Base-by-base conservation (phyloP, 495 filamentous ascomycete species). In the Aspergillus bertholletiae region DNA sequence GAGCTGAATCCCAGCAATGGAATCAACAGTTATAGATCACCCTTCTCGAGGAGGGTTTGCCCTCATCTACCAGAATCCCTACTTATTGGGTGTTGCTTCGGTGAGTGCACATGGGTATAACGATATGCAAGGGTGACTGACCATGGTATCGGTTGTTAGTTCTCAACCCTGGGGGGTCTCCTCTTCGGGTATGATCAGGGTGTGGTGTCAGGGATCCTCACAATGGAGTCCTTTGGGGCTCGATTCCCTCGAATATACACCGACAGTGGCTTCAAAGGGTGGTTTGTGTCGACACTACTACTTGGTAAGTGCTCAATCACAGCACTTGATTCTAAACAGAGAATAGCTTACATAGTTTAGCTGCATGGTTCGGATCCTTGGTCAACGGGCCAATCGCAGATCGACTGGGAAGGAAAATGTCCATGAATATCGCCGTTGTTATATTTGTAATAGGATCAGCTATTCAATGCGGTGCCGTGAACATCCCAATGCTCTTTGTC, bases 391-490 rank as follows among this genome's bases (percentile, higher is more conserved):
- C 90, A 62, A 66, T 93, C 35, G 87, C 87, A 32, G 89, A 94
- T 69, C 77, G 80, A 13, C 62, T 89, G 32, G 89, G 86, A 5
- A 80, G 90, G 12, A 92, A 91, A 69, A 83, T 86, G 63, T 82
- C 84, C 7, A 86, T 94, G 47, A 69, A 92, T 26, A 69, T 93
- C 39, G 86, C 87, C 8, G 82, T 84, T 7, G 64, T 72, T n/a
- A 78, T 93, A 45, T 93, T 95, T 68, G 80, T 88, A 18, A 59
- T 92, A 44, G 89, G 89, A 20, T 88, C 90, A n/a, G 68, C 90
- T 20, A 73, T 92, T 40, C 89, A 92, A 64, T 80, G 81, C 7
- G 83, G 78, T 23, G 69, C 71, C 1, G 54, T 66, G 34, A 61
- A 82, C 51, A 70, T 90, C 32, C 75, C 76, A 9, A 88, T 89